Conservation (phyloP, 2,329 filamentous ascomycete genomes). For the Cytospora piceae region DNA sequence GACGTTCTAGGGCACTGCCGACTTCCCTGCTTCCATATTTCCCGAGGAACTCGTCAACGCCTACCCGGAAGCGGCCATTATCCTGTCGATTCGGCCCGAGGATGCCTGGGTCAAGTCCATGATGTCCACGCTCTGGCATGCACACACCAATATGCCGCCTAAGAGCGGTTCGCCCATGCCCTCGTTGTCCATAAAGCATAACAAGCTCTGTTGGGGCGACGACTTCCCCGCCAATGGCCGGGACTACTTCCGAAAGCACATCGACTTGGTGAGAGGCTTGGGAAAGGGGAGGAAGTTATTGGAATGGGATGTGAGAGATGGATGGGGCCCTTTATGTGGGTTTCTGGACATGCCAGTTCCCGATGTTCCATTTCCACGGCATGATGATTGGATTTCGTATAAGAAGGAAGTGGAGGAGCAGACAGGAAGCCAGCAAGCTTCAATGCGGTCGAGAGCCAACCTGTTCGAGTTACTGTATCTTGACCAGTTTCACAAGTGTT, state of each 20-base stretch:
- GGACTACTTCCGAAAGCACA: constrained; percentile 36
- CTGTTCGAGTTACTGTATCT: not conserved
- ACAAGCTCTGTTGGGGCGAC: constrained; percentile 37
- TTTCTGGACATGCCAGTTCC: constrained; percentile 36
- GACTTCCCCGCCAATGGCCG: constrained; percentile 36
- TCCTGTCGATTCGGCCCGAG: constrained; percentile 61
- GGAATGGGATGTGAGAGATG: constrained; percentile 36
- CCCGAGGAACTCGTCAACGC: constrained; percentile 62
- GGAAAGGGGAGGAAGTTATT: constrained; percentile 33
- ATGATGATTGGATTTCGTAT: constrained; percentile 39
- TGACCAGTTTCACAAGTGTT: too few species aligned
- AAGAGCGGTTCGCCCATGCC: constrained; percentile 34
- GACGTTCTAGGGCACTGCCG: constrained; percentile 33
- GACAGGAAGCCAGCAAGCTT: not conserved
- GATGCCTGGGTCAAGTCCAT: constrained; percentile 59
- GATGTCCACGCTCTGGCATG: constrained; percentile 38
- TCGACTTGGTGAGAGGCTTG: constrained; percentile 32
- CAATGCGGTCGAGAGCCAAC: not conserved
- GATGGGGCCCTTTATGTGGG: constrained; percentile 38
- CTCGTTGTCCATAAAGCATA: constrained; percentile 34
- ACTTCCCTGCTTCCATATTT: constrained; percentile 44
- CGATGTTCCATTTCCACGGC: constrained; percentile 35
- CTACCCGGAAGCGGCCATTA: constrained; percentile 65
- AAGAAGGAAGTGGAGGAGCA: constrained; percentile 36
- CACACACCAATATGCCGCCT: constrained; percentile 27